Evolutionary conservation across 2,329 filamentous ascomycete species (phyloP).

Genomic region (Botrytis byssoidea): DNA sequence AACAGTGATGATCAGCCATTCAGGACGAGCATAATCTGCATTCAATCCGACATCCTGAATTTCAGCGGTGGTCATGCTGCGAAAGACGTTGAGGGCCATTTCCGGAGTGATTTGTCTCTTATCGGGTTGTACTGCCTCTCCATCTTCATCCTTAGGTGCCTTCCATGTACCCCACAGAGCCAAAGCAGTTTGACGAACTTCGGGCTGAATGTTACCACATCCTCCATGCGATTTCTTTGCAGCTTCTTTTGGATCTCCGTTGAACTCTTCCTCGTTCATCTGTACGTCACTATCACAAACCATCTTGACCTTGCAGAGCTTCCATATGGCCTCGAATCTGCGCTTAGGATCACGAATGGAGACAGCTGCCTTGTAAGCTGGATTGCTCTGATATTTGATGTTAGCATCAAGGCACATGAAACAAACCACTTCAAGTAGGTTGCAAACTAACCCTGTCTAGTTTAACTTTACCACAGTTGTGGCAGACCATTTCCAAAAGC

Average conservation of each 20-base stretch:
- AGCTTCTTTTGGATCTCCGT: constrained; percentile 54
- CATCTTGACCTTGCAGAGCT: constrained; percentile 84
- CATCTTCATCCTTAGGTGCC: constrained; percentile 71
- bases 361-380: constrained; percentile 79
- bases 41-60: constrained; percentile 87
- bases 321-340: constrained; percentile 91
- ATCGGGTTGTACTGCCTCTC: constrained; percentile 65
- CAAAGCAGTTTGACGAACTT: constrained; percentile 82
- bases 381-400: constrained; percentile 67
- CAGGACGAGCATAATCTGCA: constrained; percentile 89
- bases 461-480: constrained; percentile 97
- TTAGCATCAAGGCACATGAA: constrained; percentile 59
- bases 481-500: constrained; percentile 96
- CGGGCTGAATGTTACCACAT: constrained; percentile 88
- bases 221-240: constrained; percentile 70
- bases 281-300: constrained; percentile 78
- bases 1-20: constrained; percentile 98
- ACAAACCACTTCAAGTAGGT: constrained; percentile 56
- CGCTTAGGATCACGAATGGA: constrained; percentile 87
- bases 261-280: constrained; percentile 66
- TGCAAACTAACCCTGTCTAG: constrained; percentile 90
- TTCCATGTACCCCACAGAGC: constrained; percentile 78
- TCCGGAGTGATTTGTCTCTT: constrained; percentile 81
- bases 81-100: constrained; percentile 82
- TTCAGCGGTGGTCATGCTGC: constrained; percentile 77